Evolutionary conservation across 2,329 filamentous ascomycete species (phyloP).

Genomic region (Penicillium olsonii): DNA sequence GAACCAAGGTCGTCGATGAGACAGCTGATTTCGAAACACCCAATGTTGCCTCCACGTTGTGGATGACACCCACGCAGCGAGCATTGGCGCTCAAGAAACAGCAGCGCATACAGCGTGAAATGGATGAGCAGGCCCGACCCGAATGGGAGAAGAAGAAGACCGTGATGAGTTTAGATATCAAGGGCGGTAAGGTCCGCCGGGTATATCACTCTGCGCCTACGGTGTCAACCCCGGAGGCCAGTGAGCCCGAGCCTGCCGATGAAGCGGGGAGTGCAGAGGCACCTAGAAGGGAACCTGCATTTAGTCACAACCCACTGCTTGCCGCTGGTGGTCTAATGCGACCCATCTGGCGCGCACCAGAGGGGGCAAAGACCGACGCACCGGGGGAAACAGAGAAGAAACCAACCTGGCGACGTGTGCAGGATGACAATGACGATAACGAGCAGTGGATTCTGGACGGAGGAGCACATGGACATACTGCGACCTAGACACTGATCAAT

Average conservation of each 20-base stretch:
- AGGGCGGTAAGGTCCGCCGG: conserved; percentile 73
- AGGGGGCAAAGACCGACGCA: conserved; percentile 26
- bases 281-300: conserved; percentile 33
- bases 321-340: conserved; percentile 46
- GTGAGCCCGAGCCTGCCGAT: conserved; percentile 18
- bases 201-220: conserved; percentile 39
- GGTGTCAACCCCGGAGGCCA: conserved; percentile 22
- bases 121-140: conserved; percentile 81
- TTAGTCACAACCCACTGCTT: conserved; percentile 48
- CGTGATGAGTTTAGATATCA: conserved; percentile 81
- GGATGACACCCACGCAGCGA: conserved; percentile 80
- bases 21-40: conserved; percentile 72
- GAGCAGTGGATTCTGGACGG: conserved; percentile 52
- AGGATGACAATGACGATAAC: conserved; percentile 50
- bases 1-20: conserved; percentile 85
- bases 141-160: conserved; percentile 88
- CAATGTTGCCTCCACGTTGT: conserved; percentile 66
- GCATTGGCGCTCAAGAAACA: conserved; percentile 82
- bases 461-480: conserved; percentile 40
- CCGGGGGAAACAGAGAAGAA: conserved; percentile 34
- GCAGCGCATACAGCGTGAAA: conserved; percentile 77
- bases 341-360: conserved; percentile 46
- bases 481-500: conserved; percentile 1
- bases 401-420: conserved; percentile 50
- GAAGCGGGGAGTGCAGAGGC: conserved; percentile 12